Evolutionary conservation across 257 asterid species (phyloP).

Genomic region (Fraxinus cuspidata): DNA sequence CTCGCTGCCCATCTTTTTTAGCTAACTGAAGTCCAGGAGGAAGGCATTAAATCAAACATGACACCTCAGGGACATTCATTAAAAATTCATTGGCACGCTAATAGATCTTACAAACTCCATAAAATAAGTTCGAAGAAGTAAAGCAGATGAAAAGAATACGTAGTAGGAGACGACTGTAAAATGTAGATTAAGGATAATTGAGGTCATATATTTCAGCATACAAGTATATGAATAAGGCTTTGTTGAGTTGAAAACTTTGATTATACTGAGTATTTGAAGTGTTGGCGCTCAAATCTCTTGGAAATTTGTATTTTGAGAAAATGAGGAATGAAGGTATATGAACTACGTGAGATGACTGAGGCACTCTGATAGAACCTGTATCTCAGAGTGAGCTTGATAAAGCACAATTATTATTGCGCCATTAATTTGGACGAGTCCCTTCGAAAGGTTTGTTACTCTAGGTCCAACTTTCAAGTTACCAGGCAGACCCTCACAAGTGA

Average conservation of each 20-base stretch:
- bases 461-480: constrained; percentile 6
- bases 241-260: background rate
- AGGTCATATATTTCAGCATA: background rate
- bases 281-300: background rate
- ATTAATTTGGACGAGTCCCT: constrained; percentile 14
- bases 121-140: background rate
- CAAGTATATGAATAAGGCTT: background rate
- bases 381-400: background rate
- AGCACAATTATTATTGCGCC: too few relatives aligned
- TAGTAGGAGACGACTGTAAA: background rate
- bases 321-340: background rate
- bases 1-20: background rate
- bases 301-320: constrained; percentile 4
- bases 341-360: background rate
- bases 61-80: background rate
- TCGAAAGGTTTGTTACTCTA: constrained; percentile 10
- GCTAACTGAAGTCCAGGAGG: constrained; percentile 2
- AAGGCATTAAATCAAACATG: constrained; percentile 5
- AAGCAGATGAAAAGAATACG: background rate
- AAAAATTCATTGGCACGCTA: background rate
- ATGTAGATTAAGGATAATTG: constrained; percentile 4
- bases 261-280: background rate
- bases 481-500: constrained; percentile 5
- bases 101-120: background rate
- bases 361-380: background rate